Percentiles rank a stretch among this genome's conserved stretches.
These are phyloP conservation scores for Ustilago curta DNA, from an alignment of 1,284 basidiomycete species.

Conservation along the genomic window DNA sequence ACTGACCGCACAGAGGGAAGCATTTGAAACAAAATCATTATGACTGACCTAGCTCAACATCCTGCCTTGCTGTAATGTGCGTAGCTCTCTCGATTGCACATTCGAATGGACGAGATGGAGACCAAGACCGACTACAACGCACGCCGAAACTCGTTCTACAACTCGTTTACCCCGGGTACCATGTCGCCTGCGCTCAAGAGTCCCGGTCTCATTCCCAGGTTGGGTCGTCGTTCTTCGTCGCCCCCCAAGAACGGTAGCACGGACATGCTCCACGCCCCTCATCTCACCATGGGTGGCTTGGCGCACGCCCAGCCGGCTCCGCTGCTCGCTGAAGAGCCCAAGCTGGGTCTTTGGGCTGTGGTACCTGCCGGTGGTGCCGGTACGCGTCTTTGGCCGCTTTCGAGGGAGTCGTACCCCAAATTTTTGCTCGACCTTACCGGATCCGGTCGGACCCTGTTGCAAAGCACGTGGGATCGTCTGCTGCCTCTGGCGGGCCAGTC, in stretches of 20 bases:
- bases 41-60: no score
- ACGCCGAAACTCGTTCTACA: conserved; percentile 47
- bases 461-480: conserved; percentile 66
- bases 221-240: conserved; percentile 44
- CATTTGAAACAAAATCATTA: not conserved
- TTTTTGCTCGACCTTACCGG: conserved; percentile 67
- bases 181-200: conserved; percentile 48
- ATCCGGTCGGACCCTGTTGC: conserved; percentile 60
- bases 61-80: not conserved
- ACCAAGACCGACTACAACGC: conserved; percentile 31
- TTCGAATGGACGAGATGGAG: conserved; percentile 59
- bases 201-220: conserved; percentile 36
- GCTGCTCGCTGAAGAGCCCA: conserved; percentile 60
- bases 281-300: conserved; percentile 39
- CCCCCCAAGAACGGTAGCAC: conserved; percentile 45
- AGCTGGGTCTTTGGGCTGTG: conserved; percentile 65
- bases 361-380: conserved; percentile 68
- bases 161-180: conserved; percentile 26
- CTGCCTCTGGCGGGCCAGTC: conserved; percentile 59
- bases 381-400: conserved; percentile 67
- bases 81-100: conserved; percentile 56
- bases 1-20: not conserved
- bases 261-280: conserved; percentile 39
- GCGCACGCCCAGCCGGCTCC: conserved; percentile 51
- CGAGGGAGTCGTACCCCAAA: conserved; percentile 65